These are phyloP conservation scores for Eruca vesicaria DNA, from an alignment of 441 rosid species.

Conservation along the genomic window DNA sequence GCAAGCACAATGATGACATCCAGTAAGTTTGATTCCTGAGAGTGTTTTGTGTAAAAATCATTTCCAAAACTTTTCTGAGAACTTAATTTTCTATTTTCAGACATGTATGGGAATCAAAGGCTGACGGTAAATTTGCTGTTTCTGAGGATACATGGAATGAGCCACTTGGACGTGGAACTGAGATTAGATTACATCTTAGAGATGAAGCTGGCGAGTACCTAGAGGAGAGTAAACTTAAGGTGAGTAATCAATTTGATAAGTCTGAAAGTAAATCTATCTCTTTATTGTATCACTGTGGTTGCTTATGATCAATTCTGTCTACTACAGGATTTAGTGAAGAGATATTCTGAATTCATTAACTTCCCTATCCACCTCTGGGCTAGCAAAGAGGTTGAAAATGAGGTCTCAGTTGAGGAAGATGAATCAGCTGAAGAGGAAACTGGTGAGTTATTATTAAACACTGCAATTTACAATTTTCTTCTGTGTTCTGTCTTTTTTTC, in stretches of 20 bases:
- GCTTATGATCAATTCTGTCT: constrained; percentile 8
- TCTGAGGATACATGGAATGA: constrained; percentile 99
- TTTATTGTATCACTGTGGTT: constrained; percentile 16
- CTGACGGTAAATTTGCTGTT: constrained; percentile 95
- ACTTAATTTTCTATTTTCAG: constrained; percentile 35
- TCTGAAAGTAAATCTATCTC: constrained; percentile 3
- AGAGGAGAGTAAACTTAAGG: constrained; percentile 90
- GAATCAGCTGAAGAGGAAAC: constrained; percentile 77
- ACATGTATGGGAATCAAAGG: constrained; percentile 96
- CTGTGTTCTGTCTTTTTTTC: neutral
- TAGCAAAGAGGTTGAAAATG: constrained; percentile 86
- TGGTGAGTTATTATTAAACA: constrained; percentile 35
- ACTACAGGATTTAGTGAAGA: constrained; percentile 87
- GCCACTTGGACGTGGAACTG: constrained; percentile 95
- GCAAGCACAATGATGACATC: no score
- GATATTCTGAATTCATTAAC: constrained; percentile 87
- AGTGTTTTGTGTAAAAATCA: no score
- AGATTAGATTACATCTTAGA: constrained; percentile 86
- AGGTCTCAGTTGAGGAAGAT: constrained; percentile 82
- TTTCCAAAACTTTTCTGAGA: constrained; percentile 8
- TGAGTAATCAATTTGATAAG: constrained; percentile 22
- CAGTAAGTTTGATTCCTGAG: no score
- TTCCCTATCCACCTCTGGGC: constrained; percentile 92
- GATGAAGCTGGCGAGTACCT: constrained; percentile 93
- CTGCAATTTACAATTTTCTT: neutral